Base-by-base conservation (phyloP, 345 rosid species). In the Cochlearia excelsa region DNA sequence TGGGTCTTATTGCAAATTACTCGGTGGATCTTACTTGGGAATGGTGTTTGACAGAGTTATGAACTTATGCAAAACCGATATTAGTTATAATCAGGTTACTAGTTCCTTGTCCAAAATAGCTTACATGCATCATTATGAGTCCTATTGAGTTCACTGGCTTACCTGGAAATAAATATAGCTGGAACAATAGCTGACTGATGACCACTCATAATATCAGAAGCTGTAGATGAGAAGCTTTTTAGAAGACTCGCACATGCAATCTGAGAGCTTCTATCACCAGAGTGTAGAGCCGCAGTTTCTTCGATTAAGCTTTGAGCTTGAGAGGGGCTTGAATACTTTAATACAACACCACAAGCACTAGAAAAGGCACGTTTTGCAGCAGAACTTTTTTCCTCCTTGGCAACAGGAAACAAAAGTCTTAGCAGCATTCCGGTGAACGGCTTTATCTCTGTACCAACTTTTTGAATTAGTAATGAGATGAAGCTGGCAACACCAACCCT, bases 401-500 rank as follows among this genome's bases (percentile, higher is more conserved):
- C 95, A 57, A 79, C 96, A 56, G 88, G 92, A 81, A 92, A 83
- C 67, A 92, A 74, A 34, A 81, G 76, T 80, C 77, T 81, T 59
- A 78, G 71, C 59, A 86, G 77, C 79, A 69, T 83, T 80, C 70
- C 83, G 51, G 88, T 71, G 74, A 75, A 86, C 30, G 88, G 93
- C 65, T 83, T 92, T 65, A 86, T 80, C 71, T 86, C 89, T 27
- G 59, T 59, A 58, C 88, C 87, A 62, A 86, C 89, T 73, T 82
- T 92, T 59, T 84, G 96, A 76, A 86, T 80, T 74, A 92, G 77
- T 61, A 88, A 67, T 72, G 81, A 79, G 74, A 86, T 82, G 68
- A 92, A 92, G 78, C 73, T 84, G 66, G 98, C 95, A 63, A 92
- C 87, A 66, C 98, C 96, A 64, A 88, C 96, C 88, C 98, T 92